Percentiles rank a stretch among this genome's conserved stretches.
These are phyloP conservation scores for Aquilaria sinensis DNA, from an alignment of 345 rosid genomes.

Conservation along the genomic window DNA sequence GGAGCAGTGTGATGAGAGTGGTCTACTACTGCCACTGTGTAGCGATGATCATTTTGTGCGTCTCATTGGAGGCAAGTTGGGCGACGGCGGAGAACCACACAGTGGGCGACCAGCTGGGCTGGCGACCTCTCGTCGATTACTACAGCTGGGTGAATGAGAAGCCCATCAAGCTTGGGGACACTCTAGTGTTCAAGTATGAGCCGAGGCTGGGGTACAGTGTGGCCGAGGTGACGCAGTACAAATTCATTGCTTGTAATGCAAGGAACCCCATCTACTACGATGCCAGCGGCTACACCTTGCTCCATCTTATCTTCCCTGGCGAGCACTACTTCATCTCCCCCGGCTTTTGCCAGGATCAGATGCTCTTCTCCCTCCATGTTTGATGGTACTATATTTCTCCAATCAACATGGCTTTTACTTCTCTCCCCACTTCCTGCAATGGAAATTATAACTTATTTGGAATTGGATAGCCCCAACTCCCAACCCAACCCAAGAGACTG, in stretches of 20 bases:
- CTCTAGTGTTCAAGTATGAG: conserved; percentile 13
- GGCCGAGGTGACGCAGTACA: conserved; percentile 13
- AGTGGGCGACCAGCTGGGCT: conserved; percentile 13
- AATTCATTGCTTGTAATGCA: conserved; percentile 14
- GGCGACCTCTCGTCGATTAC: conserved; percentile 7
- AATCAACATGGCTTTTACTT: too few relatives aligned
- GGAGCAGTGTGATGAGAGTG: too few relatives aligned
- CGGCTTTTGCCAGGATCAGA: conserved; percentile 5
- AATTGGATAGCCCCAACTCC: too few relatives aligned
- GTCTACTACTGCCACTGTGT: too few relatives aligned
- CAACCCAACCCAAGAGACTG: too few relatives aligned
- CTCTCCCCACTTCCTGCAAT: too few relatives aligned
- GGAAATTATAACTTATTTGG: too few relatives aligned
- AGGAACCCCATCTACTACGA: conserved; percentile 2
- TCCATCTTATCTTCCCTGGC: not conserved
- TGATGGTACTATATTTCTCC: not conserved
- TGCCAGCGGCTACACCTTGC: not conserved
- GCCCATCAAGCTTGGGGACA: conserved; percentile 9
- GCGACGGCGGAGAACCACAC: not conserved
- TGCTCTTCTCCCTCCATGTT: conserved; percentile 7
- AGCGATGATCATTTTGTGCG: too few relatives aligned
- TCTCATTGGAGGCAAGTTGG: not conserved
- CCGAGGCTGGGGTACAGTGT: not conserved
- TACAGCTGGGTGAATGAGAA: conserved; percentile 7
- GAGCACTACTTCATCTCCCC: conserved; percentile 10